Evolutionary conservation across 1,284 basidiomycete species (phyloP), one percentile per base, ranked within the genome.

Genomic region (Tylopilus sp.): DNA sequence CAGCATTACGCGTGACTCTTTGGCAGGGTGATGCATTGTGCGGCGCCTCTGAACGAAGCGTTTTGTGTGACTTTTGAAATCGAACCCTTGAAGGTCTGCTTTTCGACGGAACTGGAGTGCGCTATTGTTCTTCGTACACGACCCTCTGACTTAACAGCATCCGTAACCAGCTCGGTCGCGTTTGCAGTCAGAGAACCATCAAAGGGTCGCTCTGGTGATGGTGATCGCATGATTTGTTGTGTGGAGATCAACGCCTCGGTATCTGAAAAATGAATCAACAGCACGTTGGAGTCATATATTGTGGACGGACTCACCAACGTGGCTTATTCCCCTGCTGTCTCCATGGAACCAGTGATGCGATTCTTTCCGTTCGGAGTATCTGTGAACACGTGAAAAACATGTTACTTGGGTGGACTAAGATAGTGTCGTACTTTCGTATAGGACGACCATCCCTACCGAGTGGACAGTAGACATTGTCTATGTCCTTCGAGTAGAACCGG

Each of bases 331-430:
- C 48, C 81, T 77, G 44, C 67, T 69, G 53, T 78, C 80, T 9
- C 74, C 72, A 52, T 80, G 72, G 57, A 86, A 82, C 85, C 86
- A 86, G 55, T 86, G 81, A 55, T 85, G 77, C 30, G 76, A 77
- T 37, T 71, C 64, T 37, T 73, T 70, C 51, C 73, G 68, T 52
- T 81, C 76, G 2, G 80, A 82, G 57, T 72, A 78, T 54, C 79
- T 77, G 41, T 20, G 8, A 31, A 4, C 35, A 21, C 48, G 48
- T 51, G 36, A 47, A 18, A 26, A 34, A 1, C 6, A 29, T 14
- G 21, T 38, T 20, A 17, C 39, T 46, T 6, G 24, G 6, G 12
- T 5, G 12, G 24, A 21, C 36, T 52, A 37, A 44, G 49, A 57
- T 17, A 20, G 14, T 66, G 76, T 51, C 54, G 15, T 54, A 85